Evolutionary conservation across 352 stramenopile genomes (phyloP).

Genomic region (Blastocystis sp.): DNA sequence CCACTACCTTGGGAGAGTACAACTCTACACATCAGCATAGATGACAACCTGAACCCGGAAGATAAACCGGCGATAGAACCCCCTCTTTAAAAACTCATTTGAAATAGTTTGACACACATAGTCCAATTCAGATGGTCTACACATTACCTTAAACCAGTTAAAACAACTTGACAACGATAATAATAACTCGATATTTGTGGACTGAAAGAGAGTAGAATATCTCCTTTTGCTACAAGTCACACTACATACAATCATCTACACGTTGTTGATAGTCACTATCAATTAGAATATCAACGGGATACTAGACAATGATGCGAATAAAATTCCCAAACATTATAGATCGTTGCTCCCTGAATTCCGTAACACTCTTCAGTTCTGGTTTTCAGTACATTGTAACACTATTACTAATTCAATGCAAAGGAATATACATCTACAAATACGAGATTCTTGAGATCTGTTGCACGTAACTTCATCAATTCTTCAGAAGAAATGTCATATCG

Average conservation of each 20-base stretch:
- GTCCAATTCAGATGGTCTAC: background rate
- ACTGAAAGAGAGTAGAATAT: slow-evolving; percentile 28
- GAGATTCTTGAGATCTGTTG: slow-evolving; percentile 7
- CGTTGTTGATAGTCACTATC: slow-evolving; percentile 4
- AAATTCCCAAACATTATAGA: slow-evolving; percentile 2
- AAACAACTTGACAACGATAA: slow-evolving; percentile 6
- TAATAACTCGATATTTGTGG: background rate
- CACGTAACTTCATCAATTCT: background rate
- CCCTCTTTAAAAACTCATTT: background rate
- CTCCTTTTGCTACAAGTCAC: background rate
- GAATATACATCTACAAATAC: slow-evolving; percentile 5
- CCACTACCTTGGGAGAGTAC: background rate
- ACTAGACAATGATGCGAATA: background rate
- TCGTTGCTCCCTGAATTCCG: background rate
- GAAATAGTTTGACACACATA: background rate
- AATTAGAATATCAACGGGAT: background rate
- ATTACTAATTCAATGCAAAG: background rate
- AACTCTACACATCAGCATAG: too few species aligned
- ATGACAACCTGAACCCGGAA: background rate
- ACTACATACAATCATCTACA: background rate
- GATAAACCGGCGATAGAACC: background rate
- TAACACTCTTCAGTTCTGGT: slow-evolving; percentile 9
- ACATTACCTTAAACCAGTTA: background rate
- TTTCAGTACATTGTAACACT: slow-evolving; percentile 46
- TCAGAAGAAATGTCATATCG: background rate